Base-by-base conservation (phyloP, 768 basidiomycete genomes). In the Krasilnikovozyma curviuscula region DNA sequence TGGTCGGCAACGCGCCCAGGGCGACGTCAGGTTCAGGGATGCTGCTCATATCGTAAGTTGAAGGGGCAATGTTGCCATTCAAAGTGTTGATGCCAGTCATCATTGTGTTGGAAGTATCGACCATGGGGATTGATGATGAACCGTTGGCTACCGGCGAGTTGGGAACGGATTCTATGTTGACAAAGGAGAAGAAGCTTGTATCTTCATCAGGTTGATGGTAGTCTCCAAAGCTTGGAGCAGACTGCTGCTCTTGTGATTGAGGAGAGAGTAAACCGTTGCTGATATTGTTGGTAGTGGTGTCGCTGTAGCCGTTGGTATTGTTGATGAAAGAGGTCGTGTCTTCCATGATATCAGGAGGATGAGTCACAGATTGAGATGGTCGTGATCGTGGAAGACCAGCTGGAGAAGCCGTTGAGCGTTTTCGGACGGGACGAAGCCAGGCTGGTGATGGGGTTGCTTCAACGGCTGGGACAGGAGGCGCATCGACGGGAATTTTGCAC, bases 351-450 rank as follows among this genome's bases (percentile, higher is more conserved):
- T n/a, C n/a, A n/a, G 27, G 21, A 29, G 19, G 39, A 27, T 21
- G 45, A 46, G 12, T 40, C 44, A 16, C 19, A 42, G 34, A 43
- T 25, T 6, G 44, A 30, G 6, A 30, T 35, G 8, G 40, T 21
- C 5, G 40, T 49, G 2, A 45, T 24, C 10, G 18, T 18, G 12
- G 37, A 48, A 7, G 44, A 13, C 50, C 57, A 5, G 59, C 56
- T 0, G 59, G 61, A 1, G 63, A 61, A 10, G 59, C 24, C 54
- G 58, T 49, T 81, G 84, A 52, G 78, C 52, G 46, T 18, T 49
- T 43, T 27, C 54, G 79, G 7, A 86, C 77, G 7, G 85, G 86
- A 40, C 85, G 75, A 50, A 89, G 74, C 85, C 86, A 91, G 7
- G 85, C 81, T 14, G 84, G 73, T 3, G 67, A 69, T 37, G 70